These are phyloP conservation scores for Apiospora rasikravindrae DNA, from an alignment of 2,329 filamentous ascomycete species.

Conservation along the genomic window DNA sequence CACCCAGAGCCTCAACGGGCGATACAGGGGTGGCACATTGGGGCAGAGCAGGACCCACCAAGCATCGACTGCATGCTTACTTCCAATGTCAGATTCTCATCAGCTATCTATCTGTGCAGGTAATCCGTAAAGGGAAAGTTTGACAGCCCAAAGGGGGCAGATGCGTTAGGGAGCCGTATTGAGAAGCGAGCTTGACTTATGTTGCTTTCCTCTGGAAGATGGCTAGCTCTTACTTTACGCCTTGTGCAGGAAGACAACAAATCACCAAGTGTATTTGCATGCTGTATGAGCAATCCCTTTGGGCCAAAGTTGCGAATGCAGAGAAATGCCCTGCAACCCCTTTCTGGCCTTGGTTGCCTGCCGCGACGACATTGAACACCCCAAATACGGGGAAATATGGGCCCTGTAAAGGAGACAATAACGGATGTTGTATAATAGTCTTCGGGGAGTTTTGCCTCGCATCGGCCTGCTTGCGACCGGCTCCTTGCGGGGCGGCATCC, in stretches of 20 bases:
- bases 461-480: not conserved
- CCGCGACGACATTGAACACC: not conserved
- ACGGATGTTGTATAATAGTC: not conserved
- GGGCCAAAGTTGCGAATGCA: not conserved
- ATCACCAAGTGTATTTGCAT: not conserved
- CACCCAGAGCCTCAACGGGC: not conserved
- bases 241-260: not conserved
- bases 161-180: not conserved
- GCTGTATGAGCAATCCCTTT: conserved; percentile 6
- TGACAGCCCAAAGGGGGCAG: not conserved
- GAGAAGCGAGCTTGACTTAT: not conserved
- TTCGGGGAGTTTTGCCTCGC: not conserved
- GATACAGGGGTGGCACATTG: not conserved
- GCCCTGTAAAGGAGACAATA: not conserved
- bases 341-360: not conserved
- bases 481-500: not conserved
- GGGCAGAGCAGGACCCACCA: not conserved
- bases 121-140: not conserved
- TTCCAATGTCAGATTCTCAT: not conserved
- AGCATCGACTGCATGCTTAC: not conserved
- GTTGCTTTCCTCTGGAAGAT: not conserved
- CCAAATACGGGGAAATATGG: not conserved
- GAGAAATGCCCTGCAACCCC: not conserved
- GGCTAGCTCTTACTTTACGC: not conserved
- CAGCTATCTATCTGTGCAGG: not conserved